phyloP scores from a whole-genome alignment of 768 basidiomycete species.

The Lanmaoa pseudosensibilis region DNA sequence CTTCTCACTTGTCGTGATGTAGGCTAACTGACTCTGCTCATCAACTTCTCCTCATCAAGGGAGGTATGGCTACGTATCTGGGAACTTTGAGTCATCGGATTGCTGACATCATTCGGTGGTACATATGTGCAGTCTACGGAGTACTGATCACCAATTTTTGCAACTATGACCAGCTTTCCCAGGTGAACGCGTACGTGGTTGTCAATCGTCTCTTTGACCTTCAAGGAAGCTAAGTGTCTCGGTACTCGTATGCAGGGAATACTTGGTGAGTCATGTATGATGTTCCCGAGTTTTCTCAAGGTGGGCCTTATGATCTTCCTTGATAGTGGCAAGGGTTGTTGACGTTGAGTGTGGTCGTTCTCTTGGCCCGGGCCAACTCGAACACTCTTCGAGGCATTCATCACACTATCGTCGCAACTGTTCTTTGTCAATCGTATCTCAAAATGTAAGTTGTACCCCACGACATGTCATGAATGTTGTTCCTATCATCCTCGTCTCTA shows the following conservation, averaged over 20 bases:
- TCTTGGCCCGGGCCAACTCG: background rate
- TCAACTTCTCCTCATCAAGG: conserved; percentile 17
- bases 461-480: background rate
- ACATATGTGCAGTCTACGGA: conserved; percentile 7
- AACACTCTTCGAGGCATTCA: conserved; percentile 1
- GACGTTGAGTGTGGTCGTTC: conserved; percentile 10
- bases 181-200: conserved; percentile 13
- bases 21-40: conserved; percentile 18
- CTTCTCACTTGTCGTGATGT: background rate
- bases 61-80: conserved; percentile 10
- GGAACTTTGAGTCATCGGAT: background rate
- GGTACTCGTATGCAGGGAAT: conserved; percentile 6
- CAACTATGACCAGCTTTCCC: conserved; percentile 7
- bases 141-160: conserved; percentile 16
- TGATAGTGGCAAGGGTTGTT: conserved; percentile 23
- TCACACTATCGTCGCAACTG: conserved; percentile 18
- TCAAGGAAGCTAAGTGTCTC: background rate
- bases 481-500: background rate
- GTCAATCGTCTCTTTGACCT: background rate
- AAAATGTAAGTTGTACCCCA: conserved; percentile 14
- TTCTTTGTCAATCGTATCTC: conserved; percentile 21
- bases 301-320: background rate
- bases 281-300: background rate
- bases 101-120: conserved; percentile 5
- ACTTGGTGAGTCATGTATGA: conserved; percentile 9